Evolutionary conservation across 306 rosid species (phyloP), one percentile per base, ranked within the genome.

Genomic region (Prunus campanulata): DNA sequence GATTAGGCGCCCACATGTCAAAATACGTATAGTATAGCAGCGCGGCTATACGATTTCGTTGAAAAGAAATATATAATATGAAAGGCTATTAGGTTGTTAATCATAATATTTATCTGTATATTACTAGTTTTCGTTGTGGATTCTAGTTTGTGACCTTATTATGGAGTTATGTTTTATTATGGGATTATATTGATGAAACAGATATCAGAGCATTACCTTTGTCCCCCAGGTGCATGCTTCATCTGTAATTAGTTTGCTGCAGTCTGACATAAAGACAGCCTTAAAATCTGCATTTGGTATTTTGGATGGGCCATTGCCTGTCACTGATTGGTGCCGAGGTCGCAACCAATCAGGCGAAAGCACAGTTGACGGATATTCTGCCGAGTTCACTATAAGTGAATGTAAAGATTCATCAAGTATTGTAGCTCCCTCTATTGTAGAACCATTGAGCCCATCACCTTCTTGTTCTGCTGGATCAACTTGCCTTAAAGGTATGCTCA

Each of bases 291-390:
- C 97, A 35, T 95, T 95, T 79, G 54, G 92, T 71, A 80, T 76
- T 88, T 81, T 89, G 84, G 98, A 95, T 75, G 98, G 98, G 75
- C 98, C 98, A 25, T 78, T 95, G 78, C 84, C 93, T 77, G 88
- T 90, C 76, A 88, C 89, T 71, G 98, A 92, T 77, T 95, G 98
- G 98, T 95, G 97, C 92, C 90, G 84, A 87, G 98, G 98, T 59
- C 93, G 92, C 81, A 89, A 84, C 79, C 97, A 86, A 76, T 85
- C 80, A 60, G 86, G 85, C 80, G 98, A 90, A 83, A 85, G 86
- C 48, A 13, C 79, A 18, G 85, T 83, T 80, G 97, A 92, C 74
- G 96, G 93, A 78, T 88, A 86, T 77, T 92, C 95, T 88, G 91
- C 95, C 49, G 98, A 95, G 77, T 88, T 93, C 46, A 79, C 92